Evolutionary conservation across 139 green algal genomes (phyloP), one percentile per base, ranked within the genome.

Genomic region (Chlamydomonas eustigma): DNA sequence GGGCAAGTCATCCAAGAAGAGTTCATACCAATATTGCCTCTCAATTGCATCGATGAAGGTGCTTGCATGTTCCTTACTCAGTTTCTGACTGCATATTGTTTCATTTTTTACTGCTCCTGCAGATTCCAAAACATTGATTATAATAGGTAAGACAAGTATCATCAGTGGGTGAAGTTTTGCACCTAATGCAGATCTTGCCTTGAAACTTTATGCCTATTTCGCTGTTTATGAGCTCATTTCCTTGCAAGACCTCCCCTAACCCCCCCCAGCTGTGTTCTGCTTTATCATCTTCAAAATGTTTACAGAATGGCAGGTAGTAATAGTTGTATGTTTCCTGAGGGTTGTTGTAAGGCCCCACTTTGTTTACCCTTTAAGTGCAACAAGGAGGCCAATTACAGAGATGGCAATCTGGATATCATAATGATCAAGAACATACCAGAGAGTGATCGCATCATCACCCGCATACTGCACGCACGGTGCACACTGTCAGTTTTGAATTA

Each of bases 301-400:
- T 90, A 84, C 95, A 98, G 83, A 96, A 98, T 0, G 95, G 95
- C 50, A 98, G 86, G 72, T 87, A 84, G 80, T 97, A 94, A 75
- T 97, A 98, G 78, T 98, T 98, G 91, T 98, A 99, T 5, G 95
- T 99, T 75, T 98, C 94, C 74, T 97, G 83, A 3, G 95, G 95
- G 77, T 98, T 98, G 84, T 98, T 97, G 85, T 97, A 96, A 0
- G 92, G 92, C 12, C 90, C 92, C 2, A 97, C 95, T 80, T 98
- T 98, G 87, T 98, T 98, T 2, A 98, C 95, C 94, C 94, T 72
- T 33, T 34, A 39, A 30, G 31, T n/a, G 65, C 33, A 3, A 34
- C 22, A 72, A 18, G 32, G 22, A 69, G 18, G 28, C 33, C 24
- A 39, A 50, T 33, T 12, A 44, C 28, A 22, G 3, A 39, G 31